Percentiles rank a stretch among this genome's conserved stretches.
Evolutionary conservation across 495 filamentous ascomycete genomes (phyloP).

Genomic region (Penicillium pancosmium): DNA sequence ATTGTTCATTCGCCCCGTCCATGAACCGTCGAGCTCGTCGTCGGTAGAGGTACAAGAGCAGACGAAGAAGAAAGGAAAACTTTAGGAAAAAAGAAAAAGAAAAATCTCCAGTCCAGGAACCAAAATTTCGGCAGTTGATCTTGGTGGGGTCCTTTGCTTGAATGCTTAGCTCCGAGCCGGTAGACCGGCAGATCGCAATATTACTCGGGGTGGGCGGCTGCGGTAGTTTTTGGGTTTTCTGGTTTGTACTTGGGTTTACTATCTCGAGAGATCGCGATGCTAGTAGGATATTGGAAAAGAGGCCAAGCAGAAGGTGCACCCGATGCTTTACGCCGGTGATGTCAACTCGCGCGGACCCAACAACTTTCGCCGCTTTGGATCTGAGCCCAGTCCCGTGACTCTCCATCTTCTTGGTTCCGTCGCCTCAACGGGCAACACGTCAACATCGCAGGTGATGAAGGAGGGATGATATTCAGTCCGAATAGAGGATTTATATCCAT

Average conservation of each 20-base stretch:
- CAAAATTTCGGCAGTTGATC: conserved; percentile 1
- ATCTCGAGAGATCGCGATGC: background rate
- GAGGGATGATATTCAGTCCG: too few species aligned
- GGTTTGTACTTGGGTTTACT: background rate
- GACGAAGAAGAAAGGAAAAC: background rate
- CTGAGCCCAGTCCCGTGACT: conserved; percentile 19
- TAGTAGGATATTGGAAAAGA: background rate
- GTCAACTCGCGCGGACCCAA: conserved; percentile 2
- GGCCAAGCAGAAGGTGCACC: background rate
- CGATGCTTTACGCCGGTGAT: background rate
- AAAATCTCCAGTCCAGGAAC: background rate
- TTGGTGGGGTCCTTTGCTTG: conserved; percentile 2
- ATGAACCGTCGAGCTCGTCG: conserved; percentile 1
- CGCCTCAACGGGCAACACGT: conserved; percentile 2
- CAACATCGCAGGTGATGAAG: background rate
- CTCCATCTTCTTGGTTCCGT: background rate
- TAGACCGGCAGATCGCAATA: conserved; percentile 18
- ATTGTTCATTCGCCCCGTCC: conserved; percentile 16
- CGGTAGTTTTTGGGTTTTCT: background rate
- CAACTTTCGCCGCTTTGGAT: conserved; percentile 8
- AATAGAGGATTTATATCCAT: background rate
- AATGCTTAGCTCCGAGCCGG: conserved; percentile 1
- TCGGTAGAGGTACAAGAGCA: background rate
- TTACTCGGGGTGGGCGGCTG: background rate
- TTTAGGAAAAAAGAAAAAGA: background rate